A percentile compares a stretch with the other conserved stretches of the same genome.
phyloP scores from a whole-genome alignment of 441 rosid species.

The Breynia disticha region DNA sequence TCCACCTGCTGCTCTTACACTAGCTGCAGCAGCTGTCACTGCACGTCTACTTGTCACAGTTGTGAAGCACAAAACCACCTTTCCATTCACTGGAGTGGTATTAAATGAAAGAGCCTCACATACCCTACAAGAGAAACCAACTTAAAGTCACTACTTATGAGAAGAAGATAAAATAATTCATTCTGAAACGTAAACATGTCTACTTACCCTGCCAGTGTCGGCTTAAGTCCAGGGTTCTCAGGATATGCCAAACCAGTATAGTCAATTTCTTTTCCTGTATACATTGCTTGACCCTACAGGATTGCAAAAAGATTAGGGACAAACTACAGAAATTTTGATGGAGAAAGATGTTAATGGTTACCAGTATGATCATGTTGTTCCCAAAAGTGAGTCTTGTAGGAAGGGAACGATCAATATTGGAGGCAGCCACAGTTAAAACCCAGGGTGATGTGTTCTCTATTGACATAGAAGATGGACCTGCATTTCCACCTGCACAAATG shows the following conservation, averaged over 20 bases:
- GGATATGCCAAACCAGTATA: conserved; percentile 28
- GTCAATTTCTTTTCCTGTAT: conserved; percentile 22
- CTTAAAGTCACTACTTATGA: too few species aligned
- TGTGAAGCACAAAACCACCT: conserved; percentile 40
- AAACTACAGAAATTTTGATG: background rate
- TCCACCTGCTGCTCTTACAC: conserved; percentile 32
- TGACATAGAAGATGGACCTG: conserved; percentile 32
- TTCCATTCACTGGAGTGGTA: conserved; percentile 22
- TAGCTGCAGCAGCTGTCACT: conserved; percentile 17
- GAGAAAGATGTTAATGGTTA: background rate
- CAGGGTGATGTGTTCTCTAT: conserved; percentile 40
- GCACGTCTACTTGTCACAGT: conserved; percentile 14
- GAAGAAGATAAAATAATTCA: too few species aligned
- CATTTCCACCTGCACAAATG: conserved; percentile 34
- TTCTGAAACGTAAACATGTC: background rate
- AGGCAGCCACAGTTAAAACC: conserved; percentile 44
- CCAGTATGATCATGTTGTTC: conserved; percentile 18
- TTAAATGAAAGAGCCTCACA: conserved; percentile 30
- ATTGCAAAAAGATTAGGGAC: background rate
- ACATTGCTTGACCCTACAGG: conserved; percentile 34
- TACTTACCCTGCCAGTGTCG: conserved; percentile 20
- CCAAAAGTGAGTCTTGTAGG: conserved; percentile 29
- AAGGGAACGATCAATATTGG: conserved; percentile 39
- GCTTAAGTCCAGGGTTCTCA: conserved; percentile 18
- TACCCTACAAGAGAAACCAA: conserved; percentile 17